Conservation (phyloP, 192 early-diverging fungal genomes). For the Coemansia sp. region DNA sequence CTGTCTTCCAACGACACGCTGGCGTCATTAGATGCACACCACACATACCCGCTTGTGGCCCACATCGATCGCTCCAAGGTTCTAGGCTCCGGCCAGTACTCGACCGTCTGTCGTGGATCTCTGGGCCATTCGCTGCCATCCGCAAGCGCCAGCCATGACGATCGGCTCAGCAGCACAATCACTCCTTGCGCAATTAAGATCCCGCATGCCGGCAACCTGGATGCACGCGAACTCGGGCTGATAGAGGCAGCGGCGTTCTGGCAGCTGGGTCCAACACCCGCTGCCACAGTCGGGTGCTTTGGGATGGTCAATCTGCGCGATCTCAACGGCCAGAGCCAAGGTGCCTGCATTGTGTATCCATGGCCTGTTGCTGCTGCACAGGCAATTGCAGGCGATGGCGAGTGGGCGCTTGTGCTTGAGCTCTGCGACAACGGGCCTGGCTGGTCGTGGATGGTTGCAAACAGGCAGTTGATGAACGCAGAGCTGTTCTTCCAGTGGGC, state of each 20-base stretch:
- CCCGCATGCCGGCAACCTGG: slow-evolving; percentile 42
- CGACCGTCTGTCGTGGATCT: slow-evolving; percentile 44
- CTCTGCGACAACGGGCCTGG: slow-evolving; percentile 58
- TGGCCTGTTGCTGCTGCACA: slow-evolving; percentile 34
- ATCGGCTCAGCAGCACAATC: background rate
- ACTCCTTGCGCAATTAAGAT: slow-evolving; percentile 43
- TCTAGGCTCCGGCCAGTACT: slow-evolving; percentile 48
- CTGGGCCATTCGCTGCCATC: slow-evolving; percentile 5
- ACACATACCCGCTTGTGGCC: slow-evolving; percentile 12
- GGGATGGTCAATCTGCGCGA: slow-evolving; percentile 39
- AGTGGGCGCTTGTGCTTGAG: slow-evolving; percentile 60
- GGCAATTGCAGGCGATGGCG: slow-evolving; percentile 26
- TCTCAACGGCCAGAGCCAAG: slow-evolving; percentile 7
- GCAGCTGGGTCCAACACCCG: slow-evolving; percentile 29
- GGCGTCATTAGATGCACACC: slow-evolving; percentile 11
- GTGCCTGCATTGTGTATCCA: slow-evolving; percentile 17
- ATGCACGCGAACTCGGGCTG: slow-evolving; percentile 49
- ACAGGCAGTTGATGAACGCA: slow-evolving; percentile 42
- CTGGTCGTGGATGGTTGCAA: slow-evolving; percentile 60
- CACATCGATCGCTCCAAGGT: slow-evolving; percentile 35
- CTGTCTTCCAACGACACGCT: slow-evolving; percentile 30
- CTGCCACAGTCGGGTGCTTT: slow-evolving; percentile 39
- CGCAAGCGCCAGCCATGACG: background rate
- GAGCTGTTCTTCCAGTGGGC: slow-evolving; percentile 60
- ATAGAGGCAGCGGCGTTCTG: slow-evolving; percentile 51